Conservation (phyloP, 163 green algal genomes). For the Chlorella variabilis region DNA sequence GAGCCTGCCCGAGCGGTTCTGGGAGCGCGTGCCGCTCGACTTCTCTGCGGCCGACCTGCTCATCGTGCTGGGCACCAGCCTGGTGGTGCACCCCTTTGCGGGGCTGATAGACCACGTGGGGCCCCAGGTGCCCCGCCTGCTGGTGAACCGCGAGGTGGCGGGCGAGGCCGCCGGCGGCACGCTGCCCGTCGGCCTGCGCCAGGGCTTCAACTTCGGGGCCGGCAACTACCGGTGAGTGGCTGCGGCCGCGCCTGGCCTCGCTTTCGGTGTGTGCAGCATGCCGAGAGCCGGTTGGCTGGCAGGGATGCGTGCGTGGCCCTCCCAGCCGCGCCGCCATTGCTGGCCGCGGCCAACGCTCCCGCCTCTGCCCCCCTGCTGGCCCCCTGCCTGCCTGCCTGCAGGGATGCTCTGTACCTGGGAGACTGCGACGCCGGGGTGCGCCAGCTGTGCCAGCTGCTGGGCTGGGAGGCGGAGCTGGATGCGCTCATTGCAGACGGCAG, state of each 20-base stretch:
- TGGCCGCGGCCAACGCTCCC: neutral
- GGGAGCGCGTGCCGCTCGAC: slow-evolving; percentile 46
- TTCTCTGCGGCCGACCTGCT: slow-evolving; percentile 81
- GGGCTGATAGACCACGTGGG: too few relatives aligned
- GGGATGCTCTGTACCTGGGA: slow-evolving; percentile 64
- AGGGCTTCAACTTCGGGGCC: slow-evolving; percentile 62
- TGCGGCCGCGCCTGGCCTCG: neutral
- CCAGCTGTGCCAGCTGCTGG: slow-evolving; percentile 58
- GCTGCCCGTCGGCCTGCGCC: slow-evolving; percentile 21
- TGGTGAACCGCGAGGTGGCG: slow-evolving; percentile 85
- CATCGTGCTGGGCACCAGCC: slow-evolving; percentile 86
- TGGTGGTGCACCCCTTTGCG: slow-evolving; percentile 88
- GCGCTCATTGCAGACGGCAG: slow-evolving; percentile 18
- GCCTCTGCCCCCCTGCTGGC: neutral
- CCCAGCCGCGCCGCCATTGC: too few relatives aligned
- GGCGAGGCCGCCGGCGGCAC: slow-evolving; percentile 47
- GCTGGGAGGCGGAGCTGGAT: slow-evolving; percentile 66
- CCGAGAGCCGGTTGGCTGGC: too few relatives aligned
- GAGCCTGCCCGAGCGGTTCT: slow-evolving; percentile 71
- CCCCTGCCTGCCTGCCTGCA: neutral
- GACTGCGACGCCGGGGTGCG: slow-evolving; percentile 72
- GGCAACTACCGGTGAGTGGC: slow-evolving; percentile 27
- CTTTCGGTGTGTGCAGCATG: too few relatives aligned
- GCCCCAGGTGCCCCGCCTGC: slow-evolving; percentile 75
- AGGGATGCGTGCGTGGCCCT: neutral